Evolutionary conservation across 805 yeast genomes (phyloP).

Genomic region (Scheffersomyces lignosus): DNA sequence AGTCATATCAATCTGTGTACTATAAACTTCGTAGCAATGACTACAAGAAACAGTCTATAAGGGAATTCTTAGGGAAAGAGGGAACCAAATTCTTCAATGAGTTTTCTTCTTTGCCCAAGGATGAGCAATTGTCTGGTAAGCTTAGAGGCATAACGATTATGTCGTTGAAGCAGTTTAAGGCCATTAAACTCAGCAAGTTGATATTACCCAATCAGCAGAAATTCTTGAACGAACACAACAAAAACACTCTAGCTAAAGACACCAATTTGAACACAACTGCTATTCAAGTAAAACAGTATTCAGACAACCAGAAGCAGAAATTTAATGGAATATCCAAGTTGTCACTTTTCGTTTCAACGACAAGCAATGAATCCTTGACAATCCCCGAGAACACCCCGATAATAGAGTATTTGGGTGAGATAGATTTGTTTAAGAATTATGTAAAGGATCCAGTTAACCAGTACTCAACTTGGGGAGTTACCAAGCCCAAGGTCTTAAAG

Average conservation of each 20-base stretch:
- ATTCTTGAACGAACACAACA: slow-evolving; percentile 34
- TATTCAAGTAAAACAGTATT: slow-evolving; percentile 53
- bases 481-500: slow-evolving; percentile 42
- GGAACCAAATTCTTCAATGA: slow-evolving; percentile 14
- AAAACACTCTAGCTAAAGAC: slow-evolving; percentile 21
- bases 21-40: slow-evolving; percentile 47
- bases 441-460: slow-evolving; percentile 69
- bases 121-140: not conserved
- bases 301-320: slow-evolving; percentile 58
- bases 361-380: slow-evolving; percentile 7
- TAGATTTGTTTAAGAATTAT: slow-evolving; percentile 66
- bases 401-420: slow-evolving; percentile 69
- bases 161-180: slow-evolving; percentile 25
- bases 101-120: slow-evolving; percentile 8
- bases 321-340: slow-evolving; percentile 69
- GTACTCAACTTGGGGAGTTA: slow-evolving; percentile 71
- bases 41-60: slow-evolving; percentile 39
- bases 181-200: slow-evolving; percentile 29
- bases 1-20: slow-evolving; percentile 55
- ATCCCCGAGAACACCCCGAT: slow-evolving; percentile 52
- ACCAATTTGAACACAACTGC: slow-evolving; percentile 25
- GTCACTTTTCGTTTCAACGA: slow-evolving; percentile 51
- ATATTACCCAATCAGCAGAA: slow-evolving; percentile 34
- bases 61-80: slow-evolving; percentile 18
- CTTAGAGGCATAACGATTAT: slow-evolving; percentile 7